Conservation (phyloP, 2,329 filamentous ascomycete species). For the Xylariaceae sp. region DNA sequence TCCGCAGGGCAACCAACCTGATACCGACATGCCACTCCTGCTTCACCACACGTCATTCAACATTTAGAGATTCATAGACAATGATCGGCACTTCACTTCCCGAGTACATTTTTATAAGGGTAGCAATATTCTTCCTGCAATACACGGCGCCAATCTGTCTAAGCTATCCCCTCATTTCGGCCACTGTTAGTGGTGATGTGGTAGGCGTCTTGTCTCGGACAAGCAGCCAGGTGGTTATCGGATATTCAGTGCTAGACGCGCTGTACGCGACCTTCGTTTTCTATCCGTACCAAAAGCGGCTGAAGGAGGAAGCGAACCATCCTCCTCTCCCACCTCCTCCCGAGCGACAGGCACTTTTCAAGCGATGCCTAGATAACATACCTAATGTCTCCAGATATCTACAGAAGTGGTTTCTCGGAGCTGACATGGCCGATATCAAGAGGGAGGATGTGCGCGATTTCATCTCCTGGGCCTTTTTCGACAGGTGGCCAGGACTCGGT, state of each 20-base stretch:
- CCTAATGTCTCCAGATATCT: constrained; percentile 55
- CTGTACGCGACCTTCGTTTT: constrained; percentile 43
- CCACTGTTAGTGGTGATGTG: constrained; percentile 16
- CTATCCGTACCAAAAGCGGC: constrained; percentile 37
- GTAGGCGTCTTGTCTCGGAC: constrained; percentile 18
- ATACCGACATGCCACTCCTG: no score
- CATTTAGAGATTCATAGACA: no score
- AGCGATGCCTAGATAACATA: constrained; percentile 51
- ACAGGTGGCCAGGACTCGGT: constrained; percentile 31
- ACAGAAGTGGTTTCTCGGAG: constrained; percentile 62
- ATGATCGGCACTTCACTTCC: constrained; percentile 32
- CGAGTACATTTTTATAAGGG: constrained; percentile 44
- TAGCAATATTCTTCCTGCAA: constrained; percentile 41
- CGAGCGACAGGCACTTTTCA: constrained; percentile 53
- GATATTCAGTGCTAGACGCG: constrained; percentile 37
- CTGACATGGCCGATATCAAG: constrained; percentile 52
- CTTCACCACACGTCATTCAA: no score
- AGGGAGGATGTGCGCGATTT: constrained; percentile 68
- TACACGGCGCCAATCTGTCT: constrained; percentile 41
- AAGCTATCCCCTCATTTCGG: constrained; percentile 26
- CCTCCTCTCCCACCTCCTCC: constrained; percentile 40
- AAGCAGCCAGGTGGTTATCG: constrained; percentile 21
- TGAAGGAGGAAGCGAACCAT: constrained; percentile 38
- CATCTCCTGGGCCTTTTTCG: constrained; percentile 64
- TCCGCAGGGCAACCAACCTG: no score